Base-by-base conservation (phyloP, 208 protist genomes). In the Acanthamoeba comandoni region DNA sequence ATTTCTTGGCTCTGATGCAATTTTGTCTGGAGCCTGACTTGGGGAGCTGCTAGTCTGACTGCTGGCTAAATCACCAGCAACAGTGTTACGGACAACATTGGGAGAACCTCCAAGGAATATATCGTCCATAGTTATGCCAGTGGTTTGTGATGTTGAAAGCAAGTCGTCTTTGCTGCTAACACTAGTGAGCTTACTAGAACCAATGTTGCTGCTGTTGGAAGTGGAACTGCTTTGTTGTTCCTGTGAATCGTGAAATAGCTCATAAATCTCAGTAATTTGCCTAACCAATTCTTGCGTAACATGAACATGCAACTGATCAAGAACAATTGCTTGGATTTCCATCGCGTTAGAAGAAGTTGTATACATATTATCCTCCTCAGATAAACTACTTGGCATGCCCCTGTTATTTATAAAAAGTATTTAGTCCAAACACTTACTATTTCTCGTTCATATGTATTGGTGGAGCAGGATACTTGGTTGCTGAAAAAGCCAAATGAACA, bases 191-290 rank as follows among this genome's bases (percentile, higher is more conserved):
- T 43, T 43, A 43, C 35, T 43, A 5, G 35, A 43, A 43, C 35
- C 35, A 43, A 43, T 43, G 5, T 43, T 43, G 35, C 35, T 43
- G 35, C 35, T 43, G 35, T 65, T 26, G 58, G 58, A 22, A 65
- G 58, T 65, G 58, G 35, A 43, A 43, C 35, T 43, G 5, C 35
- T 43, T 65, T 65, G 58, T 39, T n/a, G 24, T 3, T 62, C 19
- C 8, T 62, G 43, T 51, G 73, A 39, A 3, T 52, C 22, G 29
- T n/a, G 22, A 29, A 84, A 52, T n/a, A 84, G 73, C 60, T 62
- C n/a, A 29, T 84, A 84, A 62, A 84, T 84, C 29, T 84, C 73
- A 35, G 29, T 84, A 22, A 84, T 52, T 17, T 84, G 73, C 35
- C 73, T 35, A 1, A 84, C 73, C 3, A 62, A 52, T 62, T 84